Base-by-base conservation (phyloP, 257 asterid species). In the Schizonepeta tenuifolia region DNA sequence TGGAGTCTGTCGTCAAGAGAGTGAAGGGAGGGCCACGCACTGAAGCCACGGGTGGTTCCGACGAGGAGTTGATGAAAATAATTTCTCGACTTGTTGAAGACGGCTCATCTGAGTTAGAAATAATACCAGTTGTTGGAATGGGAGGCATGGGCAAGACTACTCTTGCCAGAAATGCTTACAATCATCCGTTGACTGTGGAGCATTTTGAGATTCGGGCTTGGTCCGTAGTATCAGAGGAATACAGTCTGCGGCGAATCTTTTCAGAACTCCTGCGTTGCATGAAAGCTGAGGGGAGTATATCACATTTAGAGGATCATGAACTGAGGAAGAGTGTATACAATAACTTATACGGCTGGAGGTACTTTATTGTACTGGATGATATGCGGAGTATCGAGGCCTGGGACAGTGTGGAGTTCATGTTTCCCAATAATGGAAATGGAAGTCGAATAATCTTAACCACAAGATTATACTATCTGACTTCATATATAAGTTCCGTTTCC, bases 301-400 rank as follows among this genome's bases (percentile, higher is more conserved):
- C 18, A 56, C 0, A 11, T 4, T 24, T 11, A 56, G 40, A 24
- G 15, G 38, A 24, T 13, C n/a, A n/a, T n/a, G n/a, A n/a, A n/a
- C n/a, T n/a, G n/a, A n/a, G n/a, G n/a, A n/a, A n/a, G n/a, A n/a
- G n/a, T n/a, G n/a, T n/a, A n/a, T n/a, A n/a, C n/a, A n/a, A n/a
- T n/a, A n/a, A n/a, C n/a, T n/a, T n/a, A n/a, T n/a, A n/a, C n/a
- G n/a, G n/a, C n/a, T n/a, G n/a, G n/a, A n/a, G n/a, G 54, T 65
- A 65, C 12, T 56, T 65, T 41, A 21, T 65, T 20, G 69, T 64
- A 10, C 2, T 64, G 7, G 55, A 64, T 43, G 41, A 65, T 65
- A 1, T 43, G 0, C 7, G 70, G 70, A 65, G 56, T 22, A 1
- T 2, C 0, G 38, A 64, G 20, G 40, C 3, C 22, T 65, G 22